A percentile compares a stretch with the other conserved stretches of the same genome.
phyloP scores from a whole-genome alignment of 2,329 filamentous ascomycete genomes.

The Alternaria tenuissima region DNA sequence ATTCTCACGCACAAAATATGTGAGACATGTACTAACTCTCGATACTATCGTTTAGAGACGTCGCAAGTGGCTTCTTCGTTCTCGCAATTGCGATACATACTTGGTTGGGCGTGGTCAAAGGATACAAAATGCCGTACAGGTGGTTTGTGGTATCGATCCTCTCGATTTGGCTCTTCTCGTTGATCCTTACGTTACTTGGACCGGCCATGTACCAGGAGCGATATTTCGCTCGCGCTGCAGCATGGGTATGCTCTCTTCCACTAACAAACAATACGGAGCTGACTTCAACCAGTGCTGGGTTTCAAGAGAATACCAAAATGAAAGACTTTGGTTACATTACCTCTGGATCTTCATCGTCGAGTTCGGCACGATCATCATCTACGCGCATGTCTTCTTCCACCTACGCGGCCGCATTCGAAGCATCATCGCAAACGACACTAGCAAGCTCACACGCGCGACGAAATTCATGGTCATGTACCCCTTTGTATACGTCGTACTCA shows the following conservation, averaged over 20 bases:
- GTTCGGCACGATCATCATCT: constrained; percentile 60
- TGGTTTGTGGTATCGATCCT: constrained; percentile 56
- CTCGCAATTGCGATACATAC: constrained; percentile 64
- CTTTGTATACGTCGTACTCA: constrained; percentile 71
- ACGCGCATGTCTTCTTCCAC: constrained; percentile 59
- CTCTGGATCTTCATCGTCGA: constrained; percentile 64
- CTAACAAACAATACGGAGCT: background rate
- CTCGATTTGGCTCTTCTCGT: constrained; percentile 57
- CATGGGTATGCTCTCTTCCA: constrained; percentile 45
- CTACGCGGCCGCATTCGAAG: constrained; percentile 56
- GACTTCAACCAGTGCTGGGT: constrained; percentile 57
- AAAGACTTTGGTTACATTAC: constrained; percentile 62
- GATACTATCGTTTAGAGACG: constrained; percentile 47
- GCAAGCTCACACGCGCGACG: constrained; percentile 52
- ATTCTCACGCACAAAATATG: background rate
- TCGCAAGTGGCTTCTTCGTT: constrained; percentile 62
- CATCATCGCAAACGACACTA: constrained; percentile 46
- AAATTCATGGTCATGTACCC: constrained; percentile 70
- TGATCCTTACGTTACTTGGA: constrained; percentile 58
- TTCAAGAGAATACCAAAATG: constrained; percentile 52
- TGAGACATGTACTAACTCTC: background rate
- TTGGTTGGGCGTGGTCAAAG: constrained; percentile 59
- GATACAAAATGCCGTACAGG: constrained; percentile 56
- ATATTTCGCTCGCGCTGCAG: constrained; percentile 59
- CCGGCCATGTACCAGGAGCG: constrained; percentile 52